Conservation (phyloP, 2,329 filamentous ascomycete genomes). For the Talaromyces verruculosus region DNA sequence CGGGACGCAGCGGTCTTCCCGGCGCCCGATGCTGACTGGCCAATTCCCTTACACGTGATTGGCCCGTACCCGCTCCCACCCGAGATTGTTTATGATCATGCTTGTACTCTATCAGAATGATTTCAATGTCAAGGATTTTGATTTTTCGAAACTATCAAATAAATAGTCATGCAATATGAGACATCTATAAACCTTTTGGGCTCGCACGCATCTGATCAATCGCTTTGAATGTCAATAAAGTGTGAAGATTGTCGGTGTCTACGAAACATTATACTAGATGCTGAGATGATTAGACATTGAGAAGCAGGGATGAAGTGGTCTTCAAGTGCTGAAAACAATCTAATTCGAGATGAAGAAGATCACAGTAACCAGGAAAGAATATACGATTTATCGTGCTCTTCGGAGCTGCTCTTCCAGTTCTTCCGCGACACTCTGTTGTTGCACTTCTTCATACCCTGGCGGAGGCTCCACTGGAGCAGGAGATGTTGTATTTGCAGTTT, state of each 20-base stretch:
- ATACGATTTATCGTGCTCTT: constrained; percentile 20
- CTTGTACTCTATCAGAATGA: background rate
- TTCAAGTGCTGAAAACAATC: background rate
- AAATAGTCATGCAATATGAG: background rate
- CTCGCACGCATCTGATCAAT: background rate
- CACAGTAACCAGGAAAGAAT: too few species aligned
- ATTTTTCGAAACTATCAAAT: background rate
- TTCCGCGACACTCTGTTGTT: constrained; percentile 73
- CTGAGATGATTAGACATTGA: background rate
- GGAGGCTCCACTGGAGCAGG: constrained; percentile 68
- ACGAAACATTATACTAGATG: background rate
- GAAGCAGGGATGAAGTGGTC: background rate
- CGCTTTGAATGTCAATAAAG: background rate
- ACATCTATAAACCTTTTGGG: background rate
- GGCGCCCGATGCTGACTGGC: constrained; percentile 36
- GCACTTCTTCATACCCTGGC: constrained; percentile 87
- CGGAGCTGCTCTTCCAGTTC: constrained; percentile 64
- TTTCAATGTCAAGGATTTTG: background rate
- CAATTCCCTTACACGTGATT: constrained; percentile 46
- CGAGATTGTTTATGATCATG: constrained; percentile 16
- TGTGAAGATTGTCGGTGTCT: background rate
- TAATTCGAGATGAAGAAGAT: background rate
- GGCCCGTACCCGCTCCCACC: constrained; percentile 27
- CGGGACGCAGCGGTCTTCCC: constrained; percentile 36
- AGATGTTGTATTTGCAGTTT: background rate